A percentile compares a stretch with the other conserved stretches of the same genome.
Evolutionary conservation across 352 stramenopile genomes (phyloP).

Genomic region (Pythium pyrilobum): DNA sequence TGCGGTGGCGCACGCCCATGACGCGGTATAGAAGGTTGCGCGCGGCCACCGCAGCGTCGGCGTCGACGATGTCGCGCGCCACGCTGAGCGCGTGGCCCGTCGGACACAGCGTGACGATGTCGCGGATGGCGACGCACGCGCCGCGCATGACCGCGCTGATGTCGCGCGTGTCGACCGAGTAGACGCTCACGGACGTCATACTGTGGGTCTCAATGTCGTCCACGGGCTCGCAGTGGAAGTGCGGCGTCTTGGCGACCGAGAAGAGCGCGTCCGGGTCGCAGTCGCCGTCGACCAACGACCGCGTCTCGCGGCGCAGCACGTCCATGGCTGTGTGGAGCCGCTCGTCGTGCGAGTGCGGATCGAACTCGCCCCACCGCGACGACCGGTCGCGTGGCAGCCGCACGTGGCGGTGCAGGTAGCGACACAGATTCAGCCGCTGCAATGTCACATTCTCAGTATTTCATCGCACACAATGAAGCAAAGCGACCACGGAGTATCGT

Average conservation of each 20-base stretch:
- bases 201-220: background rate
- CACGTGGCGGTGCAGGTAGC: no score
- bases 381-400: no score
- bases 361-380: no score
- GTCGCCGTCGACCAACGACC: no score
- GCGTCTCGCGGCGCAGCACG: no score
- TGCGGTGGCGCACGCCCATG: background rate
- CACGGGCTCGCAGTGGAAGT: background rate
- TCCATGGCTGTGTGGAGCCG: background rate
- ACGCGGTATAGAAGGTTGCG: background rate
- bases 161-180: conserved; percentile 28
- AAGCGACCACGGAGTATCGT: background rate
- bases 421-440: no score
- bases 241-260: background rate
- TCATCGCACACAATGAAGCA: background rate
- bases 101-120: conserved; percentile 17
- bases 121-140: conserved; percentile 17
- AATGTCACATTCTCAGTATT: background rate
- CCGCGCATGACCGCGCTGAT: conserved; percentile 6
- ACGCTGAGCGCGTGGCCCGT: conserved; percentile 19
- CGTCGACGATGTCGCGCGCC: conserved; percentile 2
- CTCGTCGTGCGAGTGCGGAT: no score
- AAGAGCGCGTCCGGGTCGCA: no score
- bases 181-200: conserved; percentile 20
- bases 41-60: background rate